Conservation (phyloP, 148 eudicot genomes). For the Amaranthus hypochondriacus region DNA sequence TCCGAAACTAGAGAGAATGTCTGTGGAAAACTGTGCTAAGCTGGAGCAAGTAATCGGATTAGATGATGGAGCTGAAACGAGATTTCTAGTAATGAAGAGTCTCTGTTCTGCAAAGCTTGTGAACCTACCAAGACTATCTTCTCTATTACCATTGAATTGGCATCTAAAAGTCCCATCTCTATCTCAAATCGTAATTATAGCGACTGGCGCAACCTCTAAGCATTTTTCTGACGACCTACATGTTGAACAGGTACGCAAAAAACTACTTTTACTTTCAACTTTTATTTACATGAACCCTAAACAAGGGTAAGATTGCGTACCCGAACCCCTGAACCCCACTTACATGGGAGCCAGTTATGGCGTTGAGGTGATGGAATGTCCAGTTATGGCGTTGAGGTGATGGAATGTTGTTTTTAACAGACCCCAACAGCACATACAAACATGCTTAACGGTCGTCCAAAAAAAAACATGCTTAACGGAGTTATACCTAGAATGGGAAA, state of each 20-base stretch:
- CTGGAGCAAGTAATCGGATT: neutral
- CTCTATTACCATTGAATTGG: too few relatives aligned
- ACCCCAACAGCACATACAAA: too few relatives aligned
- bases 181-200: neutral
- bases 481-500: neutral
- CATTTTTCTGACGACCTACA: neutral
- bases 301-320: neutral
- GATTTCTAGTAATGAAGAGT: neutral
- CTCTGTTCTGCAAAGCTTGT: neutral
- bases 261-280: neutral
- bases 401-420: too few relatives aligned
- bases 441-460: too few relatives aligned
- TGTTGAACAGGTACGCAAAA: neutral
- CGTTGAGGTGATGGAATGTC: too few relatives aligned
- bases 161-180: neutral
- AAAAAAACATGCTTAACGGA: too few relatives aligned
- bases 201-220: neutral
- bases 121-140: neutral
- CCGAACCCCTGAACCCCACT: too few relatives aligned
- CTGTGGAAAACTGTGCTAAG: neutral
- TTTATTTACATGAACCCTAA: neutral
- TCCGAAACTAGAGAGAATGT: neutral
- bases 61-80: neutral
- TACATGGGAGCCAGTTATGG: too few relatives aligned
- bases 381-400: too few relatives aligned